These are phyloP conservation scores for Hordeum pubiflorum DNA, from an alignment of 202 grass and related monocot species.

Conservation along the genomic window DNA sequence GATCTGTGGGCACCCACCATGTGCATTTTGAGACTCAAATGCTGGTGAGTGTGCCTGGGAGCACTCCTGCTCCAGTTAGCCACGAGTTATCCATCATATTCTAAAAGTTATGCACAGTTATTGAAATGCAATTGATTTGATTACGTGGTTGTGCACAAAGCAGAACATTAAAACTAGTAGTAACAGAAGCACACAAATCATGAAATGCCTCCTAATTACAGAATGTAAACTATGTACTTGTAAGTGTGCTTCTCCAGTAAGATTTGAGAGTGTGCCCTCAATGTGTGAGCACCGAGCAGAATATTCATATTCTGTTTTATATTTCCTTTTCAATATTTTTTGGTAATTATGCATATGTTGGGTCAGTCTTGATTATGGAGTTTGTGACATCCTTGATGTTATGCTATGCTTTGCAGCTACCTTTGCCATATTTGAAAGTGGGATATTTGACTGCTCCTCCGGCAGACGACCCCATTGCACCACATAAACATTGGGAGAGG, in stretches of 20 bases:
- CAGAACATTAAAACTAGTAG: background rate
- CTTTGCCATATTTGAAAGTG: constrained; percentile 72
- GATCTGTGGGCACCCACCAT: no score
- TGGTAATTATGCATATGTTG: background rate
- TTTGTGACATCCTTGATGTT: background rate
- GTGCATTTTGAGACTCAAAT: accelerated
- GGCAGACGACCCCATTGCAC: constrained; percentile 49
- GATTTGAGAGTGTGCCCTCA: background rate
- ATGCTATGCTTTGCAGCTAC: constrained; percentile 36
- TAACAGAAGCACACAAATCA: background rate
- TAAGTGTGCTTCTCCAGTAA: background rate
- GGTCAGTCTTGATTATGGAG: background rate
- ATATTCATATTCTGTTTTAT: background rate
- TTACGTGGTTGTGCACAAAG: background rate
- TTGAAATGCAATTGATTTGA: background rate
- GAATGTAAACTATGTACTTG: background rate
- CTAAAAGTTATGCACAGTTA: background rate
- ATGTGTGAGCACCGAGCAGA: background rate
- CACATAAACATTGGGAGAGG: constrained; percentile 75
- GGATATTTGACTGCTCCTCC: constrained; percentile 68
- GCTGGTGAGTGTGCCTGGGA: no score
- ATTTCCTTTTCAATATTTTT: background rate
- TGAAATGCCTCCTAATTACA: background rate
- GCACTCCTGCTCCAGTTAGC: no score
- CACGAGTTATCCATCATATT: background rate